These are phyloP conservation scores for Cryphonectria radicalis DNA, from an alignment of 2,329 filamentous ascomycete species.

Conservation along the genomic window DNA sequence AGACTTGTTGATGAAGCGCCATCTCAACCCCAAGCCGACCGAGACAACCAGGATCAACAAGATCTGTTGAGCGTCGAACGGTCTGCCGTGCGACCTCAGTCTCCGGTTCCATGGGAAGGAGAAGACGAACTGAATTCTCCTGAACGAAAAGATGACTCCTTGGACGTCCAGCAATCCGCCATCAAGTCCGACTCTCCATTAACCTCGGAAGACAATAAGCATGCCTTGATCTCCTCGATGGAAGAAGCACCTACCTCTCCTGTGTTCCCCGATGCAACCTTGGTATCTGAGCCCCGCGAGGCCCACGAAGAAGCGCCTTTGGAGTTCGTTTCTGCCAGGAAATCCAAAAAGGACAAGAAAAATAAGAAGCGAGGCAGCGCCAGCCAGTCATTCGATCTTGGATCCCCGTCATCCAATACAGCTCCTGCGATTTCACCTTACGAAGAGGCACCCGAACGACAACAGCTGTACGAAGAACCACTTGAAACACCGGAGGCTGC, in stretches of 20 bases:
- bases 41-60: background rate
- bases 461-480: constrained; percentile 1
- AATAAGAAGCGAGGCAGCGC: constrained; percentile 29
- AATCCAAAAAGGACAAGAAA: constrained; percentile 20
- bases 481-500: background rate
- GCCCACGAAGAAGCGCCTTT: background rate
- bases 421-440: constrained; percentile 19
- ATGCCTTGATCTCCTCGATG: constrained; percentile 18
- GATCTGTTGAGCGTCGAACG: background rate
- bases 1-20: background rate
- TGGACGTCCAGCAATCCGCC: background rate
- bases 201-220: background rate
- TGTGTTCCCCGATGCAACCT: background rate
- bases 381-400: constrained; percentile 25
- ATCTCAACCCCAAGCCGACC: background rate
- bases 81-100: background rate
- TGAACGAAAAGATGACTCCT: constrained; percentile 2
- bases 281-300: background rate
- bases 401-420: constrained; percentile 5
- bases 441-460: constrained; percentile 4
- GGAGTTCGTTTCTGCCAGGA: background rate
- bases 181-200: background rate
- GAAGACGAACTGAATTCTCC: background rate
- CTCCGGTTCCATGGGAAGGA: background rate
- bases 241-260: background rate